Evolutionary conservation across 331 rosid genomes (phyloP), one percentile per base, ranked within the genome.

Genomic region (Quercus lobata): DNA sequence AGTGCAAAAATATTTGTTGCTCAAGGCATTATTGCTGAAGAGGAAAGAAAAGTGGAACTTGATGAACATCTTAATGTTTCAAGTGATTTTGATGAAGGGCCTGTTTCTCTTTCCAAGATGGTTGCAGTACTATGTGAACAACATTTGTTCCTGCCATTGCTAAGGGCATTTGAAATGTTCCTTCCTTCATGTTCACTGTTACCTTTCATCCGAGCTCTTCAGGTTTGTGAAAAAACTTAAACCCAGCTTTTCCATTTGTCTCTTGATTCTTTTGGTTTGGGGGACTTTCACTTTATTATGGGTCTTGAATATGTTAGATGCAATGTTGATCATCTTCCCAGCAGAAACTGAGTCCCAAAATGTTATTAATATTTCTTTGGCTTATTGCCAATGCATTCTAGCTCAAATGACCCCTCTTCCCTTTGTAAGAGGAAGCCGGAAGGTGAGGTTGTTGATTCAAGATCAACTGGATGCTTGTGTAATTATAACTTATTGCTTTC

Each of bases 121-220:
- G 97, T 95, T 76, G 93, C 96, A 53, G 97, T 95, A 80, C 97
- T 92, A 75, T 95, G 99, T 75, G 96, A 90, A 76, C 97, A 95
- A 73, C 89, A 86, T 60, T 83, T 95, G 77, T 95, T 91, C 83
- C 83, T 90, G 90, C 97, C 99, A 79, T 82, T 95, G 90, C 89
- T 92, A 57, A 92, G 96, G 92, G 97, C 99, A 16, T 95, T 95
- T 80, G 97, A 91, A 80, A 92, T 90, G 99, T 95, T 95, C 88
- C 97, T 95, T 84, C 99, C 99, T 34, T 95, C 99, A 35, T 91
- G 97, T 84, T 89, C 97, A 57, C 83, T 95, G 80, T 78, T 95
- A 79, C 95, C 97, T 30, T 93, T 95, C 89, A 87, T 95, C 69
- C 99, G 97, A 32, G 97, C 97, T 74, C 94, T 93, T 80, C 97